These are phyloP conservation scores for Tolypocladium capitatum DNA, from an alignment of 2,329 filamentous ascomycete species.

Conservation along the genomic window DNA sequence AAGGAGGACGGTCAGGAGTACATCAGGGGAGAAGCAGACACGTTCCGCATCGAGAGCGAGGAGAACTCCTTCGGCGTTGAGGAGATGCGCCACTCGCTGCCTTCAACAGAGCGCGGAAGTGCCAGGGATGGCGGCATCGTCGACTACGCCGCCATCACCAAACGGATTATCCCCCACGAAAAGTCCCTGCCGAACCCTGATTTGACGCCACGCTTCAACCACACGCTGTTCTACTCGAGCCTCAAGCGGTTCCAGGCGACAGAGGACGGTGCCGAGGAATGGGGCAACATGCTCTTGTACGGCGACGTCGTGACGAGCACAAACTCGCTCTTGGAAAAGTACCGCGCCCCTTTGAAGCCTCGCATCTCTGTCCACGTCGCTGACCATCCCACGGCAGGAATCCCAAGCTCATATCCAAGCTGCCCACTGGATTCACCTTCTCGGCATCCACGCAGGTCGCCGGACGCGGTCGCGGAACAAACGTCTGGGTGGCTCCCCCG, in stretches of 20 bases:
- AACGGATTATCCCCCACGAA: constrained; percentile 63
- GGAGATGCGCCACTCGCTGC: constrained; percentile 40
- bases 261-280: constrained; percentile 46
- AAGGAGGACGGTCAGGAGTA: constrained; percentile 53
- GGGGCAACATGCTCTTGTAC: constrained; percentile 71
- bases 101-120: constrained; percentile 9
- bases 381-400: constrained; percentile 42
- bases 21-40: constrained; percentile 71
- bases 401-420: constrained; percentile 55
- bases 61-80: constrained; percentile 46
- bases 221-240: constrained; percentile 62
- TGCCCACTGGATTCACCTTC: constrained; percentile 78
- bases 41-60: constrained; percentile 62
- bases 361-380: not conserved
- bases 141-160: constrained; percentile 62
- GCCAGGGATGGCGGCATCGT: constrained; percentile 43
- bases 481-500: constrained; percentile 87
- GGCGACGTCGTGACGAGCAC: constrained; percentile 90
- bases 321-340: constrained; percentile 86
- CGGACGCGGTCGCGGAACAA: constrained; percentile 75
- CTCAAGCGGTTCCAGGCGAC: constrained; percentile 50
- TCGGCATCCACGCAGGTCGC: constrained; percentile 81
- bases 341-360: constrained; percentile 4
- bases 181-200: constrained; percentile 52
- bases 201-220: constrained; percentile 76